A percentile compares a stretch with the other conserved stretches of the same genome.
These are phyloP conservation scores for Lachnum nothofagi DNA, from an alignment of 2,329 filamentous ascomycete species.

Conservation along the genomic window DNA sequence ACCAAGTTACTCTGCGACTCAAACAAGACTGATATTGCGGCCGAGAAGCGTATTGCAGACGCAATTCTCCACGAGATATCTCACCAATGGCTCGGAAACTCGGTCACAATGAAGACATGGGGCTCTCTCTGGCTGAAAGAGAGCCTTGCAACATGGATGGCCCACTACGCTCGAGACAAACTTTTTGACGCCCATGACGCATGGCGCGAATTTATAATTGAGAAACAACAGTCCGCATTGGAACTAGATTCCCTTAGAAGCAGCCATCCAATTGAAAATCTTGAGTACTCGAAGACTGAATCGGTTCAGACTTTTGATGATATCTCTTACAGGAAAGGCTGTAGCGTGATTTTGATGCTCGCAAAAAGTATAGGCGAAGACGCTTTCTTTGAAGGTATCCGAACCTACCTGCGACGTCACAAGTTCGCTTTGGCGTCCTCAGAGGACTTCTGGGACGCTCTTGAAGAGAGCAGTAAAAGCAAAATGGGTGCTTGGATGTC, in stretches of 20 bases:
- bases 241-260: conserved; percentile 82
- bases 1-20: conserved; percentile 94
- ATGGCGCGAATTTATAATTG: conserved; percentile 95
- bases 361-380: conserved; percentile 83
- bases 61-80: conserved; percentile 97
- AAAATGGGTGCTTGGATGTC: no score
- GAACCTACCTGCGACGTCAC: no score
- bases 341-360: conserved; percentile 93
- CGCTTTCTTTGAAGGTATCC: no score
- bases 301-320: conserved; percentile 97
- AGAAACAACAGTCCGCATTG: conserved; percentile 89
- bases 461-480: no score
- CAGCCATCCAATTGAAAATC: conserved; percentile 93
- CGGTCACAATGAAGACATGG: conserved; percentile 98
- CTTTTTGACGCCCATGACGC: conserved; percentile 96
- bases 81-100: conserved; percentile 93
- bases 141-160: conserved; percentile 96
- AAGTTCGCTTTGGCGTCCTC: no score
- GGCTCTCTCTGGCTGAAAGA: conserved; percentile 91
- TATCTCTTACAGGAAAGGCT: conserved; percentile 95
- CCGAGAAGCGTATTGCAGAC: conserved; percentile 91
- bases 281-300: conserved; percentile 85
- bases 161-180: conserved; percentile 73
- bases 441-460: no score
- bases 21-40: conserved; percentile 80